Evolutionary conservation across 495 filamentous ascomycete genomes (phyloP), one percentile per base, ranked within the genome.

Genomic region (Penicillium longicatenatum): DNA sequence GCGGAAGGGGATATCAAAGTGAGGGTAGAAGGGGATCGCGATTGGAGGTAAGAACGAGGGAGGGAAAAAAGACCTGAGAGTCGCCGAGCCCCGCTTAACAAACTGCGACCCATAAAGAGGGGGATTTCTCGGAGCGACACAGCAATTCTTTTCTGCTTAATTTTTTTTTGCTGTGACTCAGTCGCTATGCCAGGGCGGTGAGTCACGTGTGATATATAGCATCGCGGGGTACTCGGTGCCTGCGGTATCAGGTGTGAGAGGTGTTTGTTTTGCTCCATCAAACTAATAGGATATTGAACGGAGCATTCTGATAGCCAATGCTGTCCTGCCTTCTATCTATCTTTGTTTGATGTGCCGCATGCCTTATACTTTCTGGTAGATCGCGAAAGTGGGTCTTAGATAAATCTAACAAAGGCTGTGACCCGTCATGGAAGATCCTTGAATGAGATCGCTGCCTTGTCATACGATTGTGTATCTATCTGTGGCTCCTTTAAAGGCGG

Each of bases 41-140:
- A 61, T 37, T 37, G 50, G 20, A 20, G 14, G 29, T 11, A 58
- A 26, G 12, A 52, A 14, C 22, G 26, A 49, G 53, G 53, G 5
- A 43, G 48, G 55, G 58, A 65, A 64, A 68, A 66, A 60, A 60
- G 65, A 65, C 65, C 68, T 51, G 70, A 74, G 64, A 77, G 66
- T 69, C 63, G 70, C 66, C 68, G 70, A 56, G 73, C 74, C 73
- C 76, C 74, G 75, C 73, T 76, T 67, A 76, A 50, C 59, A 74
- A 60, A 71, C 53, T 60, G 53, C 65, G 76, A 75, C 75, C 70
- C 75, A 78, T 78, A 70, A 70, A 72, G 71, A 66, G 67, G 72
- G 67, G 64, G 60, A 60, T 42, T 30, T 47, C 16, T 22, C 45
- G 41, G 49, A 35, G 31, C 31, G 31, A 35, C 31, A n/a, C 16